These are phyloP conservation scores for Polychaeton citri DNA, from an alignment of 2,329 filamentous ascomycete species.

Conservation along the genomic window DNA sequence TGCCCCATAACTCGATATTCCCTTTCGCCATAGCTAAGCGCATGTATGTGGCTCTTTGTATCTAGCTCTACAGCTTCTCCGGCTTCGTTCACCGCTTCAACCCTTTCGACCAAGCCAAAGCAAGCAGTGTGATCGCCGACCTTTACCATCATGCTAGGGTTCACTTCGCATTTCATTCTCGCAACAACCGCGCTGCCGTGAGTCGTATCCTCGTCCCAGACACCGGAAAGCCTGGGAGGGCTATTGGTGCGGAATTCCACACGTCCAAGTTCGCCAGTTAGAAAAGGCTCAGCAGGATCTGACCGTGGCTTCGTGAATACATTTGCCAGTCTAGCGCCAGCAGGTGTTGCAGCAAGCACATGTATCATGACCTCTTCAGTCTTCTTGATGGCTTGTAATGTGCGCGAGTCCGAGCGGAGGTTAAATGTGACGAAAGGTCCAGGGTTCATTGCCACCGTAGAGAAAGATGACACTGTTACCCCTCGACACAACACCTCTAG, in stretches of 20 bases:
- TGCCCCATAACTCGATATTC: neutral
- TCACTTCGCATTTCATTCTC: neutral
- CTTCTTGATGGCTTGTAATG: constrained; percentile 37
- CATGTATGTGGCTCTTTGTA: neutral
- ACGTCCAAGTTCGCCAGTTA: neutral
- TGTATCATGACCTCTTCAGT: constrained; percentile 36
- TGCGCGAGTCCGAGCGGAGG: constrained; percentile 42
- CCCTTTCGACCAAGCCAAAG: neutral
- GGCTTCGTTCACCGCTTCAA: neutral
- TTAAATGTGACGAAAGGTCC: constrained; percentile 49
- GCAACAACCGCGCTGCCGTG: neutral
- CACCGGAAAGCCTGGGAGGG: neutral
- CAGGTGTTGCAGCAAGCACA: constrained; percentile 25
- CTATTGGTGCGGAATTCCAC: neutral
- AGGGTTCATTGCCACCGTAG: constrained; percentile 43
- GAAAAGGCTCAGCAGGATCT: neutral
- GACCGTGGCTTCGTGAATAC: constrained; percentile 15
- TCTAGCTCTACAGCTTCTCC: neutral
- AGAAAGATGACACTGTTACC: constrained; percentile 50
- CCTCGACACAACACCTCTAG: constrained; percentile 24
- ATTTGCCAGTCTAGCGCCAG: constrained; percentile 20
- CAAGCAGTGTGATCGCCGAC: neutral
- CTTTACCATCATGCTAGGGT: neutral
- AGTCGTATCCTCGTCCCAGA: neutral
- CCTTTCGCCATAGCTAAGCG: neutral